phyloP scores from a whole-genome alignment of 2,329 filamentous ascomycete species.

The Penicillium sp. region DNA sequence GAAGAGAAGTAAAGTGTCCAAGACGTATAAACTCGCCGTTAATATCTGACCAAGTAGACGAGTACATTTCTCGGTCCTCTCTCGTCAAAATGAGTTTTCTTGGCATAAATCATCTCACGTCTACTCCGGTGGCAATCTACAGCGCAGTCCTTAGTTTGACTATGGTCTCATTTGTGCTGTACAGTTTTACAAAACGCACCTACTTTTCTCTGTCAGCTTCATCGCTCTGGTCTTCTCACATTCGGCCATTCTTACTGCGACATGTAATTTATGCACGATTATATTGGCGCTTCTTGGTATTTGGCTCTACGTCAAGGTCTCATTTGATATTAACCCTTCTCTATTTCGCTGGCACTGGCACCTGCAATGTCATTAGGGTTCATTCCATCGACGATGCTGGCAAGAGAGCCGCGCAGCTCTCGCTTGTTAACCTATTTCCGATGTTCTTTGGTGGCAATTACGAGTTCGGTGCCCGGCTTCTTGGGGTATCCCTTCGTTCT shows the following conservation, averaged over 20 bases:
- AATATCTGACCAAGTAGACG: no score
- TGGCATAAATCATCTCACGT: background rate
- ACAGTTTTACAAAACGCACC: slow-evolving; percentile 2
- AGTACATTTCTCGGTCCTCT: no score
- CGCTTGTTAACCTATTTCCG: slow-evolving; percentile 19
- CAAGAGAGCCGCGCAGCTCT: slow-evolving; percentile 15
- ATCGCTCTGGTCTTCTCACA: slow-evolving; percentile 21
- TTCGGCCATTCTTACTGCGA: slow-evolving; percentile 12
- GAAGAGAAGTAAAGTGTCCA: no score
- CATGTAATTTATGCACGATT: slow-evolving; percentile 13
- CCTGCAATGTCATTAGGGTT: slow-evolving; percentile 17
- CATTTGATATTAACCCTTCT: slow-evolving; percentile 4
- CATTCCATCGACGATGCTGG: slow-evolving; percentile 11
- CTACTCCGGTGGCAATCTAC: slow-evolving; percentile 2
- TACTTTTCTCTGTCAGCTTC: slow-evolving; percentile 23
- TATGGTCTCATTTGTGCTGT: background rate
- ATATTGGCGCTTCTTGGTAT: slow-evolving; percentile 14
- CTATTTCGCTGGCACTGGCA: slow-evolving; percentile 6
- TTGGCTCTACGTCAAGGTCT: background rate
- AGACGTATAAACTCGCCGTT: no score
- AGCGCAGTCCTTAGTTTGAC: background rate
- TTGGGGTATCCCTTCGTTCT: slow-evolving; percentile 17
- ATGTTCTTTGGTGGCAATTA: slow-evolving; percentile 19
- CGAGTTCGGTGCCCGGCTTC: slow-evolving; percentile 18
- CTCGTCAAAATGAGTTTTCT: background rate